Base-by-base conservation (phyloP, 192 early-diverging fungal species). In the Cladochytrium replicatum region DNA sequence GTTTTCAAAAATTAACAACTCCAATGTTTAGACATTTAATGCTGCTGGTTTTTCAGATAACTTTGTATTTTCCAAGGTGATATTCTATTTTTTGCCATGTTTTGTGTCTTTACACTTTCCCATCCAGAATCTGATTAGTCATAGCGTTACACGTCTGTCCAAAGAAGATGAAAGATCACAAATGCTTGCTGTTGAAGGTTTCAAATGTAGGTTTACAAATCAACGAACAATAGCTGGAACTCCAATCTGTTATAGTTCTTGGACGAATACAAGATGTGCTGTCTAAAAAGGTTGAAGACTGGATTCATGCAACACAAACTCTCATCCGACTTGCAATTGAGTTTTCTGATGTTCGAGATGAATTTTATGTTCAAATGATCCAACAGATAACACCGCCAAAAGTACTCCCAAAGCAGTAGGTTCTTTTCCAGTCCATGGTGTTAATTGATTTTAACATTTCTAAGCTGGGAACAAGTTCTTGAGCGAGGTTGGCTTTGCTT, bases 341-440 rank as follows among this genome's bases (percentile, higher is more conserved):
- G 9, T 26, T 48, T 21, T 48, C 56, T 6, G 63, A 71, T 15
- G 32, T 75, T 5, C 41, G 72, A 19, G 72, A 75, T 41, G 72
- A 75, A 58, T 40, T 75, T 7, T 75, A 59, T 27, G 53, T 75
- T 7, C 72, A 75, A 50, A 52, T 74, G 23, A 53, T 64, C 29
- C 64, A 67, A 41, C 72, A 75, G 50, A 40, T 66, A 15, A 66
- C 72, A 5, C 28, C 40, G 6, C 69, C 72, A 21, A 46, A 43
- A 26, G 55, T 62, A 32, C 43, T 17, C 61, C 50, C 7, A 63
- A 66, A 29, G 40, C 6, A 4, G 4, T 55, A 4, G 11, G 46
- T 6, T 43, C 6, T 7, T 43, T 7, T 5, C 6, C 41, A n/a
- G 19, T 17, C 9, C 19, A 55, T 25, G 15, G 17, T 38, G 15